Evolutionary conservation across 768 basidiomycete genomes (phyloP).

Genomic region (Punctularia strigosozonata): DNA sequence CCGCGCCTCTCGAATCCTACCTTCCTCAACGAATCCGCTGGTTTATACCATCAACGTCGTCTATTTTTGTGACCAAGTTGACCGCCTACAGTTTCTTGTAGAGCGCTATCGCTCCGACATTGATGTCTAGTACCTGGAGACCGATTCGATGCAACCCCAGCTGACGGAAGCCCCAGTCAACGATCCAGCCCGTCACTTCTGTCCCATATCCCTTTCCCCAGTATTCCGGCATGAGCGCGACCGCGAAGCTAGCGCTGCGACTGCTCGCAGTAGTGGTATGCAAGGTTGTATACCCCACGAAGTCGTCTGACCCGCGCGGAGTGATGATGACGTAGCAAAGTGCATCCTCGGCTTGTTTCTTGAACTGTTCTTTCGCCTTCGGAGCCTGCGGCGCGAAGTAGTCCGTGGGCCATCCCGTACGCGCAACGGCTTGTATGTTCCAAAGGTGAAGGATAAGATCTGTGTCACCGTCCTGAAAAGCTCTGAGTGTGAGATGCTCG

Average conservation of each 20-base stretch:
- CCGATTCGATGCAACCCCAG: slow-evolving; percentile 20
- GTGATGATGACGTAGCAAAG: neutral
- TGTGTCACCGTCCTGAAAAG: neutral
- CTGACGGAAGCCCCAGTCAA: slow-evolving; percentile 13
- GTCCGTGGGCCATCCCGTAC: neutral
- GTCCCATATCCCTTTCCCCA: slow-evolving; percentile 15
- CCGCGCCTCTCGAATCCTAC: slow-evolving; percentile 12
- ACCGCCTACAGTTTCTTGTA: slow-evolving; percentile 23
- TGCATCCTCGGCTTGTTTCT: neutral
- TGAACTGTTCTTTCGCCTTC: neutral
- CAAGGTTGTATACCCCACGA: neutral
- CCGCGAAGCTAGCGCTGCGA: neutral
- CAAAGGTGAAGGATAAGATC: neutral
- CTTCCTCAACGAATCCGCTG: slow-evolving; percentile 29
- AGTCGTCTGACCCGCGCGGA: neutral
- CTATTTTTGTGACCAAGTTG: no score
- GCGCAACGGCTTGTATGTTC: neutral
- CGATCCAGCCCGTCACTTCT: slow-evolving; percentile 9
- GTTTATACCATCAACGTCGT: no score
- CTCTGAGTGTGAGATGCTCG: neutral
- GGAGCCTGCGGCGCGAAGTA: neutral
- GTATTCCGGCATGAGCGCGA: neutral
- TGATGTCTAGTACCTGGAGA: slow-evolving; percentile 12
- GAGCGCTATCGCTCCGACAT: slow-evolving; percentile 11
- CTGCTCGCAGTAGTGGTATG: neutral